Conservation (phyloP, 2,329 filamentous ascomycete species). For the Arthrobotrys musiformis region DNA sequence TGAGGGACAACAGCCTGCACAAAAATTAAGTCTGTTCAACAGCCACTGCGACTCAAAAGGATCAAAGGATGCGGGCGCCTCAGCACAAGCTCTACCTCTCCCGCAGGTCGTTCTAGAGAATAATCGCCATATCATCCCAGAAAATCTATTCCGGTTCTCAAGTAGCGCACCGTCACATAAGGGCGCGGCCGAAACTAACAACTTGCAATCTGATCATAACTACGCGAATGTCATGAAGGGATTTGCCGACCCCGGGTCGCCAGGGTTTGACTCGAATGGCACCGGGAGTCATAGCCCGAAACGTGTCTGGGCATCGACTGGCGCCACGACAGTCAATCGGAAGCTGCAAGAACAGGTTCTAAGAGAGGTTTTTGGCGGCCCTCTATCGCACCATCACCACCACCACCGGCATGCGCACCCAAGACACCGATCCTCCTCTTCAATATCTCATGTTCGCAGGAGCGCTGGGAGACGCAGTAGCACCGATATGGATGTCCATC, state of each 20-base stretch:
- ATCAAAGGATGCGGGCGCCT: conserved; percentile 7
- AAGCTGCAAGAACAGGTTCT: conserved; percentile 75
- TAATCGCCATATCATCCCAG: conserved; percentile 76
- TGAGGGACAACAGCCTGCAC: conserved; percentile 49
- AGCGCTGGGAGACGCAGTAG: conserved; percentile 55
- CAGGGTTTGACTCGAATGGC: conserved; percentile 27
- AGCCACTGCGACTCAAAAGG: conserved; percentile 39
- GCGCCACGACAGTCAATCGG: conserved; percentile 74
- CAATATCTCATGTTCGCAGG: conserved; percentile 58
- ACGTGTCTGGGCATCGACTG: conserved; percentile 65
- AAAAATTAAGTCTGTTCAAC: conserved; percentile 49
- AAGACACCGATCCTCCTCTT: conserved; percentile 67
- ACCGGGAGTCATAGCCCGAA: conserved; percentile 49
- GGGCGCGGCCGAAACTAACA: conserved; percentile 53
- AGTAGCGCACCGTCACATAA: conserved; percentile 62
- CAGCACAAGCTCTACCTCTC: conserved; percentile 63
- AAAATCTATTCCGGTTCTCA: conserved; percentile 69
- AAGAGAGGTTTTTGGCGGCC: conserved; percentile 74
- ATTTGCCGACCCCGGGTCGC: conserved; percentile 28
- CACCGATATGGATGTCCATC: conserved; percentile 55
- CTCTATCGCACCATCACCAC: conserved; percentile 71
- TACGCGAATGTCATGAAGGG: conserved; percentile 29
- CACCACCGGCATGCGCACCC: conserved; percentile 63
- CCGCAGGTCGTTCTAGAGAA: conserved; percentile 77
- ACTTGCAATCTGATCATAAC: conserved; percentile 24